A percentile compares a stretch with the other conserved stretches of the same genome.
Conservation (phyloP, 441 rosid species). For the Viola pubescens region DNA sequence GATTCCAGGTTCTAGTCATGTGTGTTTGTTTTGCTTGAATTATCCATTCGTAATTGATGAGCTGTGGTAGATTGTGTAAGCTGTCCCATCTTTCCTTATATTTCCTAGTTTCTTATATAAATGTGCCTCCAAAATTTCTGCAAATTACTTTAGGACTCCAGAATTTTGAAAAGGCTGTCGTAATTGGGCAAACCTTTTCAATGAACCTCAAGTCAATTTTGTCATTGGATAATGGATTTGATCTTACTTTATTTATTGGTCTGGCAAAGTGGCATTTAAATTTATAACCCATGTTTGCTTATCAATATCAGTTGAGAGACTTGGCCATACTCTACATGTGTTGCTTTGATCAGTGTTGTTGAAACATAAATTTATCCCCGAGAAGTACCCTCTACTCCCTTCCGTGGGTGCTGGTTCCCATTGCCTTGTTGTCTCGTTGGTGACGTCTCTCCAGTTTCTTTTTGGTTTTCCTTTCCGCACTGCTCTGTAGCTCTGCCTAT, state of each 20-base stretch:
- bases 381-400: background rate
- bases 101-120: too few species aligned
- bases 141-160: too few species aligned
- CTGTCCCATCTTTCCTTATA: too few species aligned
- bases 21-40: background rate
- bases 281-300: background rate
- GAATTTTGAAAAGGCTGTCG: too few species aligned
- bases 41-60: background rate
- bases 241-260: background rate
- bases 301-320: background rate
- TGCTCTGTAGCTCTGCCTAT: too few species aligned
- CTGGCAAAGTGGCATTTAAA: background rate
- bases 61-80: background rate
- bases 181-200: too few species aligned
- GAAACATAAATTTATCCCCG: background rate
- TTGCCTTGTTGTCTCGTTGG: too few species aligned
- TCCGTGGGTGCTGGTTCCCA: background rate
- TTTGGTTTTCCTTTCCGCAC: too few species aligned
- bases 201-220: too few species aligned
- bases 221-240: background rate
- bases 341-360: background rate
- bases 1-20: slow-evolving; percentile 6
- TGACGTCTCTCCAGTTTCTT: too few species aligned
- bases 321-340: background rate
- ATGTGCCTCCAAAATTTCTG: too few species aligned